A percentile compares a stretch with the other conserved stretches of the same genome.
Evolutionary conservation across 441 rosid genomes (phyloP).

Genomic region (Macaranga tanarius): DNA sequence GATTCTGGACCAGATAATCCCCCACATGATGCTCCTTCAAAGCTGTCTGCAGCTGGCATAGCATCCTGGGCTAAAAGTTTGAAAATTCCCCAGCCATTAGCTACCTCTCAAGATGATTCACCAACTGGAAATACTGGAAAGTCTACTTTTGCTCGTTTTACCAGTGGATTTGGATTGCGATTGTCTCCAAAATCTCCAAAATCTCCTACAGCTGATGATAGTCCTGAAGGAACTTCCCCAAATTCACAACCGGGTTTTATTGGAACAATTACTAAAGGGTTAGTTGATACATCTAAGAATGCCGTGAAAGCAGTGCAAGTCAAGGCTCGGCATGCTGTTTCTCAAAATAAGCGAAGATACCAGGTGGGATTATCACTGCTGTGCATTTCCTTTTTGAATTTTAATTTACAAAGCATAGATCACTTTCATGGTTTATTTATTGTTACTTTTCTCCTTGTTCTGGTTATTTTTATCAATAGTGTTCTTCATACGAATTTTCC

Average conservation of each 20-base stretch:
- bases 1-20: slow-evolving; percentile 44
- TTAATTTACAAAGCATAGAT: not conserved
- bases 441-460: not conserved
- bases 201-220: slow-evolving; percentile 57
- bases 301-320: slow-evolving; percentile 98
- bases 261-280: slow-evolving; percentile 81
- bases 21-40: slow-evolving; percentile 51
- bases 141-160: slow-evolving; percentile 77
- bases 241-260: slow-evolving; percentile 61
- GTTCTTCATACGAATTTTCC: not conserved
- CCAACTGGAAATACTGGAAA: slow-evolving; percentile 56
- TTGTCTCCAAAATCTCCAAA: slow-evolving; percentile 79
- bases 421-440: not conserved
- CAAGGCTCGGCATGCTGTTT: slow-evolving; percentile 96
- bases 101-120: slow-evolving; percentile 51
- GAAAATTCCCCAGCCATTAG: slow-evolving; percentile 76
- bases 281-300: slow-evolving; percentile 89
- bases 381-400: slow-evolving; percentile 1
- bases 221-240: slow-evolving; percentile 48
- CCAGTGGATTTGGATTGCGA: slow-evolving; percentile 78
- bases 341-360: slow-evolving; percentile 96
- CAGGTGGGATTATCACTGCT: slow-evolving; percentile 51
- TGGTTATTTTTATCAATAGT: not conserved
- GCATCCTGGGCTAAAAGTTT: slow-evolving; percentile 89
- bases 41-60: slow-evolving; percentile 63